A percentile compares a stretch with the other conserved stretches of the same genome.
Conservation (phyloP, 2,329 filamentous ascomycete species). For the Clonostachys rhizophaga region DNA sequence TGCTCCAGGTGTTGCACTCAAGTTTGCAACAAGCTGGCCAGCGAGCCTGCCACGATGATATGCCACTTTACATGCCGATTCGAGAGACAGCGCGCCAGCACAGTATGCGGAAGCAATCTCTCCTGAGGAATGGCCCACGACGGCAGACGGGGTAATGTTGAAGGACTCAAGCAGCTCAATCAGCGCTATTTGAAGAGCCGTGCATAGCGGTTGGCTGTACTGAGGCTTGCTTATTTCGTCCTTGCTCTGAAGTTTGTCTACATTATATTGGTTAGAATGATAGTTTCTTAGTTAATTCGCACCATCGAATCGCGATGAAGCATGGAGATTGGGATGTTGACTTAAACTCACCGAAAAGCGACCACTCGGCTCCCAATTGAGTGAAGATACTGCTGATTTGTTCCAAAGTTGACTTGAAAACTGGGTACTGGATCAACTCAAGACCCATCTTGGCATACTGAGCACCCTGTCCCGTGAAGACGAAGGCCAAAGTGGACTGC, state of each 20-base stretch:
- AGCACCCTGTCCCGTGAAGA: conserved; percentile 24
- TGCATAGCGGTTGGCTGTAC: conserved; percentile 19
- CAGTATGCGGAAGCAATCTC: conserved; percentile 29
- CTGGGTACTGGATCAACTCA: conserved; percentile 9
- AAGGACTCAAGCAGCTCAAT: conserved; percentile 24
- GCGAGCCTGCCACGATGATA: conserved; percentile 12
- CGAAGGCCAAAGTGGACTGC: conserved; percentile 9
- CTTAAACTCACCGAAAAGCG: conserved; percentile 10
- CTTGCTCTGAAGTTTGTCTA: conserved; percentile 5
- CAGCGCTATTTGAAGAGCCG: conserved; percentile 11
- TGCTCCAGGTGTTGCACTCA: conserved; percentile 11
- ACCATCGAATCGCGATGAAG: background rate
- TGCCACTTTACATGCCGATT: conserved; percentile 10
- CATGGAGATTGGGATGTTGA: no score
- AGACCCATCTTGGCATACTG: conserved; percentile 12
- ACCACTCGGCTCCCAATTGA: conserved; percentile 5
- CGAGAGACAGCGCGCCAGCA: conserved; percentile 10
- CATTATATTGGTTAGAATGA: background rate
- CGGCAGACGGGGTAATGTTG: conserved; percentile 18
- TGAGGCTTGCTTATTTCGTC: conserved; percentile 22
- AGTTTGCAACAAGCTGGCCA: conserved; percentile 3
- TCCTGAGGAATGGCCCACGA: conserved; percentile 30
- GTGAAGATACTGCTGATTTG: conserved; percentile 4
- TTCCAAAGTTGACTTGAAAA: conserved; percentile 22
- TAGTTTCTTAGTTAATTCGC: background rate